Evolutionary conservation across 176 grass and related monocot species (phyloP).

Genomic region (Poa pratensis): DNA sequence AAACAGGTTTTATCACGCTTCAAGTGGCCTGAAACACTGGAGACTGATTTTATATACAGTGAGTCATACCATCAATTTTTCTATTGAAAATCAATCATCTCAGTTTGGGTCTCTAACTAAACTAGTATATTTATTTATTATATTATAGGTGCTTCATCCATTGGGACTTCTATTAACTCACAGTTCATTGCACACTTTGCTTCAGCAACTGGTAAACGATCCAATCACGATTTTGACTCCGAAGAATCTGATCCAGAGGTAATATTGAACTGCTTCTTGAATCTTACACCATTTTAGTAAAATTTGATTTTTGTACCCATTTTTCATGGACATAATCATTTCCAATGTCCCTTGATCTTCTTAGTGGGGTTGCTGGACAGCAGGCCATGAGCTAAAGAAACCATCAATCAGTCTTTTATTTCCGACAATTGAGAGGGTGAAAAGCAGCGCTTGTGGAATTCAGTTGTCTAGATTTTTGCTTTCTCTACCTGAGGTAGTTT

Average conservation of each 20-base stretch:
- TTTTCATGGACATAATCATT: conserved; percentile 29
- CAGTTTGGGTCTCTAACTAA: conserved; percentile 33
- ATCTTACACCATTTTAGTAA: conserved; percentile 30
- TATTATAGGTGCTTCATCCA: conserved; percentile 79
- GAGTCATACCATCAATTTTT: conserved; percentile 23
- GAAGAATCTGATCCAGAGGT: conserved; percentile 93
- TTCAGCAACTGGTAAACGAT: conserved; percentile 69
- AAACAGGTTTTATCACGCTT: conserved; percentile 73
- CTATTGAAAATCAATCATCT: not conserved
- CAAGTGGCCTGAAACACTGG: conserved; percentile 86
- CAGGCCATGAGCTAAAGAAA: conserved; percentile 62
- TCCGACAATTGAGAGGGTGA: conserved; percentile 84
- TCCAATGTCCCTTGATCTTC: conserved; percentile 35
- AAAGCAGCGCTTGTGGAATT: conserved; percentile 62
- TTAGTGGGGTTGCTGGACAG: conserved; percentile 92
- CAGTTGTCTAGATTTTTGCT: conserved; percentile 72
- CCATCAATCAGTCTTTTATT: conserved; percentile 82
- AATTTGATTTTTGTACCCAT: not conserved
- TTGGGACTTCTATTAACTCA: conserved; percentile 80
- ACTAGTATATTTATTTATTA: conserved; percentile 3
- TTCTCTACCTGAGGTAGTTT: conserved; percentile 76
- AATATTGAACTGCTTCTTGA: conserved; percentile 31
- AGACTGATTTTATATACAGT: conserved; percentile 95
- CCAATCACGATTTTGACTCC: conserved; percentile 58
- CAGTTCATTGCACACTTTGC: conserved; percentile 87